Evolutionary conservation across 768 basidiomycete species (phyloP), one percentile per base, ranked within the genome.

Genomic region (Xanthoconium purpureum): DNA sequence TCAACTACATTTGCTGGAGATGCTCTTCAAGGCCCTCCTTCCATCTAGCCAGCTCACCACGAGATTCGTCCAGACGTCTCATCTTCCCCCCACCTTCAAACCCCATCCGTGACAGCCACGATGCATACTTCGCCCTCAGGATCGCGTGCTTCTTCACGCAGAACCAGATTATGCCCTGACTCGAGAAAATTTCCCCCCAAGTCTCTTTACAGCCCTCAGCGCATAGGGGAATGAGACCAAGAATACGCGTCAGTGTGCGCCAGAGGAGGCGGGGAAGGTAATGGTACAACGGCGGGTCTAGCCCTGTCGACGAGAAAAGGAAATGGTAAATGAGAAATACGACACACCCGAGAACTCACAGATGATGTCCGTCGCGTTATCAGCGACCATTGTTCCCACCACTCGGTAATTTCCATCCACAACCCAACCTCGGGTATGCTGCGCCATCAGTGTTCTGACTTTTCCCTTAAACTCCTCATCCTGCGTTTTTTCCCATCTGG

Each of bases 221-320:
- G 61, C 84, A 84, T 0, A 75, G 63, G 3, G 66, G 55, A 0
- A 50, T 37, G 18, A 76, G 48, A 12, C 79, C 46, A 12, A 83
- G 55, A 30, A 68, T 30, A 20, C 84, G 77, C 55, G 73, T 63
- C n/a, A 84, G 62, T 1, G 85, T 87, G 46, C 86, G 76, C 52
- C 73, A 59, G 56, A 80, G 63, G 28, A 87, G 61, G 15, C 87
- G 82, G 20, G 86, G 84, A 52, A 88, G 75, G 70, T 88, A 88
- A 12, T 81, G 67, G 10, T 72, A 15, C 36, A 88, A 70, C 13
- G 86, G 87, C 9, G 85, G 85, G 60, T 88, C 85, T 20, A 88
- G 72, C 87, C 87, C 86, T 88, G 37, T 58, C 8, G 9, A 32
- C 10, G 3, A 32, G 18, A 36, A 58, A 29, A n/a, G 9, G 8